Evolutionary conservation across 2,329 filamentous ascomycete genomes (phyloP), one percentile per base, ranked within the genome.

Genomic region (Penicillium janthinellum): DNA sequence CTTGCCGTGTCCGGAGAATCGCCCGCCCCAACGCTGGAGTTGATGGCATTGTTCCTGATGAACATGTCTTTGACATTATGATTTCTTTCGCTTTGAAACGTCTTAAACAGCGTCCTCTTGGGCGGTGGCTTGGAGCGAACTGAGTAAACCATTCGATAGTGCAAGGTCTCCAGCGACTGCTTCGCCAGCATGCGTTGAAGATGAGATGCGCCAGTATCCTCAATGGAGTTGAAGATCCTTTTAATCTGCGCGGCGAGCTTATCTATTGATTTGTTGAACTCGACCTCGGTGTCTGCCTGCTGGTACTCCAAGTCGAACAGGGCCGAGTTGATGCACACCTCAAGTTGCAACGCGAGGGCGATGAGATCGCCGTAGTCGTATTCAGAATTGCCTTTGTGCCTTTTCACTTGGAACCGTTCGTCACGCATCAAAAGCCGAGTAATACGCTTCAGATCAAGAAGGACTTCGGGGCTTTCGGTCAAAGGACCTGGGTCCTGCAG

Each of bases 181-280:
- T 96, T 96, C 12, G 90, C 87, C 70, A 96, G 87, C 34, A 90
- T 89, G 34, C 90, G 84, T 15, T 84, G 83, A 59, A 95, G 81
- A 67, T 90, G 86, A 22, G 86, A 86, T 47, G 91, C 89, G 42
- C 90, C 91, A 1, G 88, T 84, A 69, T 92, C 90, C 59, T 88
- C 84, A 68, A 96, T 96, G 41, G 83, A 83, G 17, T 79, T 79
- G 56, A 82, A 81, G 12, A 86, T 78, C 6, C 73, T 66, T 53
- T 88, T 86, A 54, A 96, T 79, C 37, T 79, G 80, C 17, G 77
- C 75, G 1, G 86, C 82, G 4, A 96, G 80, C 22, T 77, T 79
- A 73, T 96, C 92, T 37, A 96, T 80, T 11, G 87, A 81, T 5
- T 78, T 74, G 70, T 97, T 91, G 79, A 94, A 96, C 3, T 77